Percentiles rank a stretch among this genome's conserved stretches.
Conservation (phyloP, 2,329 filamentous ascomycete species). For the Amauroascus verrucosus region DNA sequence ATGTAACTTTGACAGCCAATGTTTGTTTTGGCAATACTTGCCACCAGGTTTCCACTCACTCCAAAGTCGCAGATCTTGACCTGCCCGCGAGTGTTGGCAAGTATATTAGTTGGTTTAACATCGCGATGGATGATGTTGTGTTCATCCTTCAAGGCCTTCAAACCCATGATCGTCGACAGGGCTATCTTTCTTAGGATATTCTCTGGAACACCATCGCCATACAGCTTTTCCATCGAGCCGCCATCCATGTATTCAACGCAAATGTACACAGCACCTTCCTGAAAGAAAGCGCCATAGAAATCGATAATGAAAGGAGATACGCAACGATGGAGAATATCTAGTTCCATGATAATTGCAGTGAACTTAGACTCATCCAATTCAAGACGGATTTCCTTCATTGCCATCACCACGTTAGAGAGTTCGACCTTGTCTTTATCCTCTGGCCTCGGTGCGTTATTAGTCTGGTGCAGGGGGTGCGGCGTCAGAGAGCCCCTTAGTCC, state of each 20-base stretch:
- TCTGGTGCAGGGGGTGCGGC: slow-evolving; percentile 15
- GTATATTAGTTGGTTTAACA: slow-evolving; percentile 97
- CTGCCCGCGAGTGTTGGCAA: slow-evolving; percentile 79
- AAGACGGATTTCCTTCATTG: slow-evolving; percentile 96
- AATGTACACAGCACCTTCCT: slow-evolving; percentile 97
- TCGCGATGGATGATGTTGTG: slow-evolving; percentile 99
- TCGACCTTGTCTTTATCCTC: slow-evolving; percentile 22
- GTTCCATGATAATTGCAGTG: slow-evolving; percentile 90
- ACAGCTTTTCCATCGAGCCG: slow-evolving; percentile 93
- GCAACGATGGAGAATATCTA: slow-evolving; percentile 91
- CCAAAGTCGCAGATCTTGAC: slow-evolving; percentile 99
- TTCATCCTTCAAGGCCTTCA: slow-evolving; percentile 90
- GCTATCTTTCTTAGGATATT: slow-evolving; percentile 81
- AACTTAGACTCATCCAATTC: slow-evolving; percentile 97
- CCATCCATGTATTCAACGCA: slow-evolving; percentile 99
- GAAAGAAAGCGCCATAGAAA: slow-evolving; percentile 98
- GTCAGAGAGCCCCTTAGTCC: slow-evolving; percentile 46
- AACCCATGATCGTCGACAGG: slow-evolving; percentile 74
- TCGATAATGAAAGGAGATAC: slow-evolving; percentile 95
- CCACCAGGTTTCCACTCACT: slow-evolving; percentile 90
- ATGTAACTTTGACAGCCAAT: slow-evolving; percentile 99
- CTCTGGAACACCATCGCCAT: slow-evolving; percentile 82
- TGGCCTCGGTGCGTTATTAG: background rate
- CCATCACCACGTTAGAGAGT: slow-evolving; percentile 67
- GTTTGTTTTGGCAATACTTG: slow-evolving; percentile 96